Base-by-base conservation (phyloP, 2,329 filamentous ascomycete species). In the Sporothrix dimorphospora region DNA sequence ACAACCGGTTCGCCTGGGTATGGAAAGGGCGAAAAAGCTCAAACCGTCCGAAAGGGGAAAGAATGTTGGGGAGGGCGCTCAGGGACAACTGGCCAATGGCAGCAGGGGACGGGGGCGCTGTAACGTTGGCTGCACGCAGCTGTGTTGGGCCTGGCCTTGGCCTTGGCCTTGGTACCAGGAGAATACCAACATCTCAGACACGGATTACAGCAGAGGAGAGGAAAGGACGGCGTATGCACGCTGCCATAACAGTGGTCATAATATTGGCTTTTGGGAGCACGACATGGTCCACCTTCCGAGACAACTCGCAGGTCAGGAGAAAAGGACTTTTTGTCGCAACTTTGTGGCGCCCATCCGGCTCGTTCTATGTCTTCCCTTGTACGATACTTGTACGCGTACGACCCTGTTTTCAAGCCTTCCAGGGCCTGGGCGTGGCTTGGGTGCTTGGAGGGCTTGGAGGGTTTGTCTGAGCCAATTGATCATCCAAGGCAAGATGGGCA, bases 271-370 rank as follows among this genome's bases (percentile, higher is more conserved):
- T n/a, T n/a, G 55, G 55, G 42, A 49, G 24, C 24, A n/a, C 63
- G 45, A 68, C 47, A 4, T 40, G 65, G 27, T 68, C 47, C 65
- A 68, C 47, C 65, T 68, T 53, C 47, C 47, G 65, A 55, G 21
- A 69, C 66, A 55, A 34, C 30, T 24, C 19, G 45, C 47, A 68
- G 45, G 45, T 51, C 63, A 49, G 65, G 45, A 34, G 66, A 40
- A 42, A 27, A 55, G 27, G 30, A 9, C 65, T 21, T n/a, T 49
- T 61, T 24, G 34, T 57, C 51, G 11, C 21, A 9, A 21, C 21
- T 27, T 53, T 45, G 61, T 65, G 61, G 11, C 14, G 21, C 61
- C n/a, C 16, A 14, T 19, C 19, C 57, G 24, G n/a, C 34, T 21
- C 34, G 38, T 38, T 21, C 21, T 42, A 34, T 61, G 30, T 61